Base-by-base conservation (phyloP, 805 yeast genomes). In the Cyberlindnera suaveolens region DNA sequence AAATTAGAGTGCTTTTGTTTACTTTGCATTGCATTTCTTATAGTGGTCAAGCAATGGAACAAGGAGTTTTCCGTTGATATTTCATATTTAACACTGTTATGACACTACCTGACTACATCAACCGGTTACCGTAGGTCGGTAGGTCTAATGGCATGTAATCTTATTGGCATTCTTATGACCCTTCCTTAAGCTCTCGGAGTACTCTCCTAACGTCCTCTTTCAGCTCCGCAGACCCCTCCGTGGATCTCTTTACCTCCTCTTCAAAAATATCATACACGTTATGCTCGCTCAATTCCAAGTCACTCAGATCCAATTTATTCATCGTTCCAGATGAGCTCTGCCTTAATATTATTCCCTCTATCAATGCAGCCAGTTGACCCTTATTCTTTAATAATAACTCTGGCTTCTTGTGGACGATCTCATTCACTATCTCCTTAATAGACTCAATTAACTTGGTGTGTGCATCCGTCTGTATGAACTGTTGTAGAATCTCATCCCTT, bases 291-390 rank as follows among this genome's bases (percentile, higher is more conserved):
- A 27, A 27, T 16, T 27, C 39, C 32, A 36, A 29, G 14, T 20
- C 31, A 13, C 37, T 42, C 17, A 19, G 30, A 15, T 38, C 44
- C 34, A 17, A 26, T 11, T 13, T 15, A 5, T n/a, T 23, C 20
- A 19, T 17, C 11, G 26, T 18, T 20, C 34, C 15, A 10, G 41
- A 6, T 11, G 31, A n/a, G 23, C 20, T 44, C 35, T 40, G 42
- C 6, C 49, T 39, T 13, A 49, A 44, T 5, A 48, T 43, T 10
- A 48, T 42, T 19, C 61, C 61, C 23, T 45, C 53, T 3, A 57
- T 44, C 38, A 53, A 29, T 2, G 54, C 61, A 6, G 55, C 51
- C 9, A 53, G 42, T n/a, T 52, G 56, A 0, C 57, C 59, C 26
- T 45, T 49, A 43, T 57, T 54, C 39, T 42, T 48, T 16, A 53